Evolutionary conservation across 176 grass and related monocot species (phyloP), one percentile per base, ranked within the genome.

Genomic region (Aegilops bicornis): DNA sequence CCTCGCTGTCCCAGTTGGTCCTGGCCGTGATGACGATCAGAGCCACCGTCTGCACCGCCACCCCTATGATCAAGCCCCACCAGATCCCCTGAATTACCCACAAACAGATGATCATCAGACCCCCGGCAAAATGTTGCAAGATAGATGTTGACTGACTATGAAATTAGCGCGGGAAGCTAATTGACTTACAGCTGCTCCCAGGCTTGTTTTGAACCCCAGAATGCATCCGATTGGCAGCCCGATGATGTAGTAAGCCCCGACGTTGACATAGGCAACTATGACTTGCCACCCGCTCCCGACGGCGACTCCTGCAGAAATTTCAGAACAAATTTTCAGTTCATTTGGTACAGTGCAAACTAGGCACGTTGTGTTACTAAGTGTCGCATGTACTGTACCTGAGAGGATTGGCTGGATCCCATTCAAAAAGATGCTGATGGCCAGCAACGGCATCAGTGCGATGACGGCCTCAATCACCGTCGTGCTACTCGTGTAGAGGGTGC

Each of bases 351-450:
- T 52, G n/a, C 7, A 62, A 67, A 83, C 40, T 17, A 47, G 16
- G 30, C 4, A n/a, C 6, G 32, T 9, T 22, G 13, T 35, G n/a
- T 42, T 27, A 15, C 8, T 52, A 43, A 37, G 13, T 1, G 31
- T 47, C 3, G 19, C 3, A 16, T 76, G 39, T 80, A n/a, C n/a
- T n/a, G n/a, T n/a, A 95, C 95, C 95, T 69, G 95, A 97, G 17
- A 97, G 88, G 40, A 97, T 95, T 48, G 95, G 95, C 78, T 97
- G 95, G 83, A 95, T 87, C 59, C 95, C 95, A 70, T 97, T 95
- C 88, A 97, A 86, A 79, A 97, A 92, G 77, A 97, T 90, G 60
- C 92, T 94, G 84, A 97, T 91, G 31, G 95, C 85, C 15, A 93
- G 82, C 88, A 97, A 79, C 2, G 90, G 92, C 33, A 52, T 91